A percentile compares a stretch with the other conserved stretches of the same genome.
These are phyloP conservation scores for Akebia trifoliata DNA, from an alignment of 164 flowering plant genomes.

Conservation along the genomic window DNA sequence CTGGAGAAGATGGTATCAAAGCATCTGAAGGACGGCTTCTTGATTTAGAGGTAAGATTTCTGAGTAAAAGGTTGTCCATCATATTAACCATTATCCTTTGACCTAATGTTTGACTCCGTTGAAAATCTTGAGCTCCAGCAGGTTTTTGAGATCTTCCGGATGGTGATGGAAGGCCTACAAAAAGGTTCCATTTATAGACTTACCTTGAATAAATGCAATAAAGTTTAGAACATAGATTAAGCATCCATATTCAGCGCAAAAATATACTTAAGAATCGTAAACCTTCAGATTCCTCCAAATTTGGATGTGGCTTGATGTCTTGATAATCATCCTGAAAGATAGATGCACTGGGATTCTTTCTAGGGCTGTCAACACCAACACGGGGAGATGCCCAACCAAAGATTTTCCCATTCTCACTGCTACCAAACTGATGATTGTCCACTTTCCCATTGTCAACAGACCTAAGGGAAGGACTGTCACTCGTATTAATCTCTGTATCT, in stretches of 20 bases:
- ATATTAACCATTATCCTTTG: conserved; percentile 93
- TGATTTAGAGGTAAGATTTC: conserved; percentile 75
- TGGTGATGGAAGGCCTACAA: conserved; percentile 71
- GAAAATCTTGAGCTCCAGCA: conserved; percentile 47
- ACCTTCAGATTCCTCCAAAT: conserved; percentile 68
- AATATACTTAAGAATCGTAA: conserved; percentile 12
- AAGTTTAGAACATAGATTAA: not conserved
- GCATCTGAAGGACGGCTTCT: conserved; percentile 49
- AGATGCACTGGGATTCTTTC: conserved; percentile 21
- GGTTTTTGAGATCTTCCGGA: conserved; percentile 44
- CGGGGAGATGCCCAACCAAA: conserved; percentile 19
- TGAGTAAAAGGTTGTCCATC: conserved; percentile 82
- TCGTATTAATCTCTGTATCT: conserved; percentile 25
- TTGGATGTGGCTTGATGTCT: conserved; percentile 19
- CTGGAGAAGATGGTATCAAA: conserved; percentile 62
- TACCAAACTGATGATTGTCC: conserved; percentile 21
- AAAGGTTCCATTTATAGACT: not conserved
- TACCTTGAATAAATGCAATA: not conserved
- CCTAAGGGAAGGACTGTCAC: conserved; percentile 21
- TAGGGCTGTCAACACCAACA: conserved; percentile 25
- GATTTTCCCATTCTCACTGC: conserved; percentile 27
- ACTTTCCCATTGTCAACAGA: conserved; percentile 16
- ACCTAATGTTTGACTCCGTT: conserved; percentile 81
- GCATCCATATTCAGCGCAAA: not conserved
- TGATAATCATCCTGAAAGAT: conserved; percentile 26